Evolutionary conservation across 352 stramenopile species (phyloP), one percentile per base, ranked within the genome.

Genomic region (Globisporangium uncinulatum): DNA sequence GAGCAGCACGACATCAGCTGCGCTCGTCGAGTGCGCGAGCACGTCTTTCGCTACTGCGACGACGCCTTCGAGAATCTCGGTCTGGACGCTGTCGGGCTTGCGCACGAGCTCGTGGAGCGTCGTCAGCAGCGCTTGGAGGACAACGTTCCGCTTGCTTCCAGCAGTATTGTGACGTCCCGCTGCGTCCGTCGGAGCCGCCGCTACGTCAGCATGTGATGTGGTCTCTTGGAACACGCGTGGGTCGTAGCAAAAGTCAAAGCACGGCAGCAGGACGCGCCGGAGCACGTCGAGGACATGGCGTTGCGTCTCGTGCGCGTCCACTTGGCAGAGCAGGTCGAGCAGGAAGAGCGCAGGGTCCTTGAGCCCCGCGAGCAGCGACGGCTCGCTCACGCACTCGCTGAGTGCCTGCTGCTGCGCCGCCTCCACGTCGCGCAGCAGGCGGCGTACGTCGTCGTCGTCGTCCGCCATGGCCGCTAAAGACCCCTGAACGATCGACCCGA

Each of bases 21-120:
- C 67, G 19, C 67, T 76, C 71, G 87, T 83, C 9, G 78, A 87
- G 44, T 85, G 79, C 20, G 63, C 45, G 44, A 75, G 89, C 20
- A 89, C 34, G 24, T 67, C 62, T 19, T 70, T 69, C 14, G 69
- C 55, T 57, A 89, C 69, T n/a, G 70, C 56, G 39, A 89, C 69
- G 29, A 89, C 60, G 4, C 60, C 61, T 17, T 62, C 61, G 3
- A 83, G 32, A 8, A 65, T 62, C 13, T 74, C 63, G 15, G 68
- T 55, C 3, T 61, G 59, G 9, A 68, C 60, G 6, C 24, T 29
- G 2, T 71, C 56, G 24, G 68, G 53, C 53, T 59, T 64, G 45
- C 63, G 69, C 21, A 66, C 69, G 19, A 91, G 63, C 11, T 57
- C 50, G n/a, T 62, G 62, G 1, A 91, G 54, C 20, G 78, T 63